These are phyloP conservation scores for Abrus pulchellus DNA, from an alignment of 306 rosid genomes.

Conservation along the genomic window DNA sequence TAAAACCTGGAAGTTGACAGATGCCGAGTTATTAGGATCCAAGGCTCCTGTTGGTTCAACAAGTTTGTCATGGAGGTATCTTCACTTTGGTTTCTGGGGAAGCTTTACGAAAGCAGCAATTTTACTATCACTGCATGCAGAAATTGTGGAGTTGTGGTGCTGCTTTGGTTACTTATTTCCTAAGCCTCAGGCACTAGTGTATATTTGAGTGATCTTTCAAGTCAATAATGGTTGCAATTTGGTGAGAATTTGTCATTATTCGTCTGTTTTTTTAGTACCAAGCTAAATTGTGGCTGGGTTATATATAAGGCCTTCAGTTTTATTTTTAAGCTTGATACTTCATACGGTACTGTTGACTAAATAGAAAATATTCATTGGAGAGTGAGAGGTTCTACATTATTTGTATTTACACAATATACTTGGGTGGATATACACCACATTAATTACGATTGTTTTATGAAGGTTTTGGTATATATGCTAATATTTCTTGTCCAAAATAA, in stretches of 20 bases:
- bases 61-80: slow-evolving; percentile 43
- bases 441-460: slow-evolving; percentile 23
- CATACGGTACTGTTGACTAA: slow-evolving; percentile 8
- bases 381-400: slow-evolving; percentile 23
- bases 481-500: neutral
- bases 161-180: slow-evolving; percentile 34
- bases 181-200: slow-evolving; percentile 35
- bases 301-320: slow-evolving; percentile 9
- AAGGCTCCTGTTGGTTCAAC: slow-evolving; percentile 36
- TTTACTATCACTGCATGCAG: slow-evolving; percentile 1
- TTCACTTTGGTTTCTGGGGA: slow-evolving; percentile 37
- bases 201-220: slow-evolving; percentile 45
- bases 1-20: slow-evolving; percentile 51
- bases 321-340: slow-evolving; percentile 40
- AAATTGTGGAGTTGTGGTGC: slow-evolving; percentile 30
- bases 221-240: slow-evolving; percentile 38
- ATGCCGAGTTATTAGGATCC: slow-evolving; percentile 17
- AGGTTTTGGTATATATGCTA: slow-evolving; percentile 24
- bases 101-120: slow-evolving; percentile 19
- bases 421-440: neutral
- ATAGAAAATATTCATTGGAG: slow-evolving; percentile 40
- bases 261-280: slow-evolving; percentile 33
- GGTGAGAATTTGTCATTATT: slow-evolving; percentile 40
- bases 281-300: slow-evolving; percentile 44
- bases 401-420: slow-evolving; percentile 12